Evolutionary conservation across 495 filamentous ascomycete genomes (phyloP).

Genomic region (Podospora appendiculata): DNA sequence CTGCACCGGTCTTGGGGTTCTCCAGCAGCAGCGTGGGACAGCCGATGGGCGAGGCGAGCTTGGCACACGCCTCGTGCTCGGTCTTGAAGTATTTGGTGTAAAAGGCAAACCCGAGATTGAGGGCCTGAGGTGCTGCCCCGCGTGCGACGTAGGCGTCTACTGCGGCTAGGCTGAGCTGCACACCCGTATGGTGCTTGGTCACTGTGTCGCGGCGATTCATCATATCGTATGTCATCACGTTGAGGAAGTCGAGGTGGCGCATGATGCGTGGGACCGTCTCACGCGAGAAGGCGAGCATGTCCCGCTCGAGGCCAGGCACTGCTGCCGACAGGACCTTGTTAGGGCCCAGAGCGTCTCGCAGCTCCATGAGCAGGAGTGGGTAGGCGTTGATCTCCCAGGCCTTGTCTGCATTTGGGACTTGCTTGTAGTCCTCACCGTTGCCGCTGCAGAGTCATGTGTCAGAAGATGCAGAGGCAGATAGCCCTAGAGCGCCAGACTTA

Average conservation of each 20-base stretch:
- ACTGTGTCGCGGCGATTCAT: conserved; percentile 67
- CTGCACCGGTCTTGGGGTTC: conserved; percentile 53
- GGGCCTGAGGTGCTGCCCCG: conserved; percentile 46
- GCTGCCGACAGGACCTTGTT: conserved; percentile 61
- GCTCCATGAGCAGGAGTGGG: conserved; percentile 51
- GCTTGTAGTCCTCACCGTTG: conserved; percentile 70
- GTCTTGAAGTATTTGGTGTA: conserved; percentile 69
- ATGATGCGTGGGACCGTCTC: conserved; percentile 56
- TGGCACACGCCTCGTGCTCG: conserved; percentile 40
- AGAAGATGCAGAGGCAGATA: neutral
- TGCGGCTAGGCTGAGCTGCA: conserved; percentile 45
- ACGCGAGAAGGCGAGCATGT: conserved; percentile 69
- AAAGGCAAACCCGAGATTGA: conserved; percentile 69
- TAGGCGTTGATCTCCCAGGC: conserved; percentile 57
- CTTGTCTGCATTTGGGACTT: conserved; percentile 53
- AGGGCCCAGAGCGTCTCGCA: conserved; percentile 52
- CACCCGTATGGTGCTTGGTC: conserved; percentile 59
- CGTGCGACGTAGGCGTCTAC: conserved; percentile 53
- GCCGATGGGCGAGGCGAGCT: conserved; percentile 42
- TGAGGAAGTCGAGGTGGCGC: conserved; percentile 61
- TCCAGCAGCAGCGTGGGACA: conserved; percentile 58
- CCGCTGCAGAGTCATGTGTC: conserved; percentile 35
- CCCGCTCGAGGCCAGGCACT: conserved; percentile 56
- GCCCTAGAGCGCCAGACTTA: conserved; percentile 12
- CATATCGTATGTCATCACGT: conserved; percentile 75